These are phyloP conservation scores for Phytophthora rubi DNA, from an alignment of 352 stramenopile genomes.

Conservation along the genomic window DNA sequence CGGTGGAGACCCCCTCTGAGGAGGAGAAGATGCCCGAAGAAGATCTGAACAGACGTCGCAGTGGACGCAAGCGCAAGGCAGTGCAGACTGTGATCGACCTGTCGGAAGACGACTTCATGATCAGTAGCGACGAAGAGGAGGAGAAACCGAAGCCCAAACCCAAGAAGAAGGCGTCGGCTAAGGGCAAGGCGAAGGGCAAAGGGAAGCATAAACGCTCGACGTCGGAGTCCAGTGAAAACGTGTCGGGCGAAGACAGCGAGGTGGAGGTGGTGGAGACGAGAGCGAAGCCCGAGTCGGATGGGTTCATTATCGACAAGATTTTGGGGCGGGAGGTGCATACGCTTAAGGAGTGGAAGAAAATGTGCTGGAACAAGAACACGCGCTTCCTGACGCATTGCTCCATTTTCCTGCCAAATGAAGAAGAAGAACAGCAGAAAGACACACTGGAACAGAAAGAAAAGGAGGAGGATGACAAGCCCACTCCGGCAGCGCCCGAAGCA, in stretches of 20 bases:
- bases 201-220: constrained; percentile 35
- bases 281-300: constrained; percentile 56
- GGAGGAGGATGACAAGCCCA: constrained; percentile 7
- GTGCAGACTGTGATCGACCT: constrained; percentile 34
- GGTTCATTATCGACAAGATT: constrained; percentile 87
- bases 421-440: constrained; percentile 22
- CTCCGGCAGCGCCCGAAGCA: not conserved
- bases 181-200: constrained; percentile 34
- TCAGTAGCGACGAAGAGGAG: constrained; percentile 47
- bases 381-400: constrained; percentile 81
- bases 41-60: constrained; percentile 43
- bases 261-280: constrained; percentile 28
- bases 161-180: constrained; percentile 33
- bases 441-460: constrained; percentile 19
- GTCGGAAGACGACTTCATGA: constrained; percentile 43
- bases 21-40: constrained; percentile 34
- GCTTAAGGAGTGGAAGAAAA: constrained; percentile 78
- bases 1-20: constrained; percentile 30
- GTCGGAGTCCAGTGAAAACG: constrained; percentile 39
- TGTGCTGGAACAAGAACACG: constrained; percentile 75
- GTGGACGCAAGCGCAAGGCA: constrained; percentile 39
- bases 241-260: constrained; percentile 33
- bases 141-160: constrained; percentile 42
- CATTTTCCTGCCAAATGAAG: constrained; percentile 78
- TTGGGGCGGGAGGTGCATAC: constrained; percentile 82